These are phyloP conservation scores for Trichoderma polysporum DNA, from an alignment of 2,329 filamentous ascomycete genomes.

Conservation along the genomic window DNA sequence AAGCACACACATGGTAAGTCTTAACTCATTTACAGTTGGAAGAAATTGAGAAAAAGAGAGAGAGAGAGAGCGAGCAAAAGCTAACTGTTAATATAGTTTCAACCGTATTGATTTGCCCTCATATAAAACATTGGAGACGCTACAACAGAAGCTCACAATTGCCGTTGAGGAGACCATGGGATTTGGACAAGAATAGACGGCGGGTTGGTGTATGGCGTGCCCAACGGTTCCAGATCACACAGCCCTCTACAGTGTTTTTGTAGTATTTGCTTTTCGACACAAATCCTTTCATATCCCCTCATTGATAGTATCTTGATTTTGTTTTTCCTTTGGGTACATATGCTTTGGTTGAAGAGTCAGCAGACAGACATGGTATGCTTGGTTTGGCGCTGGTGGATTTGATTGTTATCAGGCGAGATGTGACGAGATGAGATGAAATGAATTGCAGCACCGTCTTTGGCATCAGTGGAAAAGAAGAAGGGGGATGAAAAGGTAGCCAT, in stretches of 20 bases:
- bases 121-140: slow-evolving; percentile 82
- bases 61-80: slow-evolving; percentile 8
- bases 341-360: slow-evolving; percentile 33
- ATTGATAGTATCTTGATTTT: slow-evolving; percentile 24
- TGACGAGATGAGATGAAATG: slow-evolving; percentile 14
- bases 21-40: not conserved
- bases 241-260: slow-evolving; percentile 13
- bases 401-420: slow-evolving; percentile 20
- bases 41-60: not conserved
- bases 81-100: slow-evolving; percentile 61
- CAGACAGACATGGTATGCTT: slow-evolving; percentile 33
- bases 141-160: slow-evolving; percentile 89
- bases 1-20: slow-evolving; percentile 94
- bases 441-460: slow-evolving; percentile 9
- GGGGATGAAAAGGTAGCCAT: not conserved
- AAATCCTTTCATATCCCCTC: slow-evolving; percentile 14
- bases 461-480: slow-evolving; percentile 1
- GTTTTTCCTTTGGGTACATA: slow-evolving; percentile 33
- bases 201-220: slow-evolving; percentile 19
- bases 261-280: slow-evolving; percentile 5
- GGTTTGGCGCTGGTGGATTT: slow-evolving; percentile 35
- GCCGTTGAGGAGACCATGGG: slow-evolving; percentile 98
- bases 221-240: not conserved
- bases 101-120: slow-evolving; percentile 93
- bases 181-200: slow-evolving; percentile 86